These are phyloP conservation scores for Claviceps cyperi DNA, from an alignment of 2,329 filamentous ascomycete species.

Conservation along the genomic window DNA sequence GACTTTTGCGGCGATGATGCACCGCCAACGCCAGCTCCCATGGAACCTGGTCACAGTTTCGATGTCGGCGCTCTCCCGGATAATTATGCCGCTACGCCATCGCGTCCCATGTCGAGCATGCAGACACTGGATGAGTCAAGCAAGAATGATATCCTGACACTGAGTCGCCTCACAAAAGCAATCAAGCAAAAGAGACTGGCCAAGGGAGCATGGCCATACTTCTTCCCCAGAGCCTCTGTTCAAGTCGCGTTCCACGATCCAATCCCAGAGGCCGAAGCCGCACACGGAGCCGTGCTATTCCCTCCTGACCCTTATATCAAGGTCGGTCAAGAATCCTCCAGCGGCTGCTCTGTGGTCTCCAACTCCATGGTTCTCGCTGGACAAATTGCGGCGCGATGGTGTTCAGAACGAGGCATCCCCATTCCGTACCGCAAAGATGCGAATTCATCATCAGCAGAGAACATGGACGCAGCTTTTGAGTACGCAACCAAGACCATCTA, in stretches of 20 bases:
- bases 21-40: conserved; percentile 6
- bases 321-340: conserved; percentile 17
- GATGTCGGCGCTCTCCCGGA: conserved; percentile 15
- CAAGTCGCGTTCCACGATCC: conserved; percentile 27
- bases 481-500: conserved; percentile 22
- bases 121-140: conserved; percentile 27
- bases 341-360: conserved; percentile 20
- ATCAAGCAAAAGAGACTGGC: conserved; percentile 27
- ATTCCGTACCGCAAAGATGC: conserved; percentile 42
- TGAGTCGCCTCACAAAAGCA: conserved; percentile 33
- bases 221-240: conserved; percentile 27
- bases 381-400: conserved; percentile 47
- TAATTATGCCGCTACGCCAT: conserved; percentile 9
- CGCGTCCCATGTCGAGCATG: conserved; percentile 29
- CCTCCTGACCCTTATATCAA: conserved; percentile 37
- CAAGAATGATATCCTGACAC: conserved; percentile 29
- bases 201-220: conserved; percentile 36
- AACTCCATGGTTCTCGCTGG: conserved; percentile 46
- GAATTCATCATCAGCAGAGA: conserved; percentile 22
- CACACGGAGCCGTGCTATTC: conserved; percentile 12
- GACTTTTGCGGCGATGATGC: conserved; percentile 24
- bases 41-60: conserved; percentile 12
- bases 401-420: conserved; percentile 39
- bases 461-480: conserved; percentile 20
- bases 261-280: conserved; percentile 7